Conservation (phyloP, 202 grass and related monocot species). For the Dendrocalamus latiflorus region DNA sequence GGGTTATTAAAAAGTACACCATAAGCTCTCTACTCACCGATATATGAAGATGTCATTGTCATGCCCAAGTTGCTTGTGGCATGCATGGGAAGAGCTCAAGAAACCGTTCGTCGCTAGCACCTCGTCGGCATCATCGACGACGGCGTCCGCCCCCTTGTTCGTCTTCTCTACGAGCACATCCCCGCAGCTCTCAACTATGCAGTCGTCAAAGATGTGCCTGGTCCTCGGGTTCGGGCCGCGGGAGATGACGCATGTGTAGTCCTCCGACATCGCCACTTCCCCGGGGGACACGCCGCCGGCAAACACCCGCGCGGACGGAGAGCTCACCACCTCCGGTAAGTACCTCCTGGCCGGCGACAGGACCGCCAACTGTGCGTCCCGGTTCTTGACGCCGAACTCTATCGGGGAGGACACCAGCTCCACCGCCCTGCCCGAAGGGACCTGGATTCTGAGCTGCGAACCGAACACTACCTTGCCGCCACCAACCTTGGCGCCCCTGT, state of each 20-base stretch:
- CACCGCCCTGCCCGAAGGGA: too few relatives aligned
- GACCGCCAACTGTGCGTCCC: too few relatives aligned
- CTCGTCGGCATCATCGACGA: background rate
- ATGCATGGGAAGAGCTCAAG: constrained; percentile 59
- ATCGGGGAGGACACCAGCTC: too few relatives aligned
- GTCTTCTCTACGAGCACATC: constrained; percentile 20
- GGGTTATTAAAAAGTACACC: background rate
- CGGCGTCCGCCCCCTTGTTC: constrained; percentile 11
- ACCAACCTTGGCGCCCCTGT: constrained; percentile 23
- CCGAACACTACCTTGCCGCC: constrained; percentile 72
- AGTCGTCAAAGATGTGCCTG: constrained; percentile 88
- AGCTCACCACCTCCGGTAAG: constrained; percentile 34
- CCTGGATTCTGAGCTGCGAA: constrained; percentile 80
- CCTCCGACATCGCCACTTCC: constrained; percentile 69
- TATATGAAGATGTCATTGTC: constrained; percentile 54
- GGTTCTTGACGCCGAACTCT: too few relatives aligned
- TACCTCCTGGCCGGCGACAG: too few relatives aligned
- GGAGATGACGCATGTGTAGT: too few relatives aligned
- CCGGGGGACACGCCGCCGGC: constrained; percentile 34
- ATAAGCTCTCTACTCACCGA: constrained; percentile 35
- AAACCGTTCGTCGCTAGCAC: constrained; percentile 31
- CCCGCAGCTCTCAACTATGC: too few relatives aligned
- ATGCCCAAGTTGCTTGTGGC: constrained; percentile 59
- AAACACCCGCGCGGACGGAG: constrained; percentile 39
- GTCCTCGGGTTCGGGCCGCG: constrained; percentile 86